A percentile compares a stretch with the other conserved stretches of the same genome.
These are phyloP conservation scores for Ophiostoma sp. DNA, from an alignment of 2,329 filamentous ascomycete genomes.

Conservation along the genomic window DNA sequence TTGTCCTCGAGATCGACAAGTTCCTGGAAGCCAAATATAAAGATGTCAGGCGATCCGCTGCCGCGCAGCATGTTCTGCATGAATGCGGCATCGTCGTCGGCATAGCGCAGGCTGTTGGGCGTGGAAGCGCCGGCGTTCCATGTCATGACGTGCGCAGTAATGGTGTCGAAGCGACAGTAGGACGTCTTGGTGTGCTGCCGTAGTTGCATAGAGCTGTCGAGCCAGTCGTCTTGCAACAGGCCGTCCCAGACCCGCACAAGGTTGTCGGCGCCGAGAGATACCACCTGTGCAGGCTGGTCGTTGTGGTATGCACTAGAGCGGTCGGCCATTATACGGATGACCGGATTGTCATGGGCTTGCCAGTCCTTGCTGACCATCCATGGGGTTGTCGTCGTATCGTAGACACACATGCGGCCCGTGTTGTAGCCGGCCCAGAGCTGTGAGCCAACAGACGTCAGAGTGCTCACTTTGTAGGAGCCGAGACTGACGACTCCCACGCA, in stretches of 20 bases:
- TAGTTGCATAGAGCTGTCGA: constrained; percentile 84
- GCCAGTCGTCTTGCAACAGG: constrained; percentile 85
- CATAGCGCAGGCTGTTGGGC: constrained; percentile 71
- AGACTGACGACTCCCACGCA: constrained; percentile 78
- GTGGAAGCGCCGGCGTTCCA: constrained; percentile 98
- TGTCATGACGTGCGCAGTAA: constrained; percentile 76
- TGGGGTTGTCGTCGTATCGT: constrained; percentile 74
- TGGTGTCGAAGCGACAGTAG: constrained; percentile 79
- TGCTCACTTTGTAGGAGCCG: constrained; percentile 93
- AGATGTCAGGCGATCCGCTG: constrained; percentile 69
- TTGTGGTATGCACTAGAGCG: constrained; percentile 77
- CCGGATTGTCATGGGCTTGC: constrained; percentile 80
- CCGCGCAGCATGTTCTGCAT: constrained; percentile 69
- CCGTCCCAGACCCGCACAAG: constrained; percentile 86
- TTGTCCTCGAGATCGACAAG: constrained; percentile 98
- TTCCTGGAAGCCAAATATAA: constrained; percentile 96
- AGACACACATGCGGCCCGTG: constrained; percentile 88
- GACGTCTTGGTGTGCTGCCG: constrained; percentile 57
- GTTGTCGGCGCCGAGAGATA: constrained; percentile 83
- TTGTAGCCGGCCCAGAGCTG: constrained; percentile 92
- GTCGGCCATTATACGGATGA: constrained; percentile 73
- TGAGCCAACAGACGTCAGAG: constrained; percentile 71
- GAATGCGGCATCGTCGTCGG: constrained; percentile 66
- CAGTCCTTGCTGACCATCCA: constrained; percentile 94
- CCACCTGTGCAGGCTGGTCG: constrained; percentile 74